Base-by-base conservation (phyloP, 768 basidiomycete species). In the Psilocybe subaeruginosa region DNA sequence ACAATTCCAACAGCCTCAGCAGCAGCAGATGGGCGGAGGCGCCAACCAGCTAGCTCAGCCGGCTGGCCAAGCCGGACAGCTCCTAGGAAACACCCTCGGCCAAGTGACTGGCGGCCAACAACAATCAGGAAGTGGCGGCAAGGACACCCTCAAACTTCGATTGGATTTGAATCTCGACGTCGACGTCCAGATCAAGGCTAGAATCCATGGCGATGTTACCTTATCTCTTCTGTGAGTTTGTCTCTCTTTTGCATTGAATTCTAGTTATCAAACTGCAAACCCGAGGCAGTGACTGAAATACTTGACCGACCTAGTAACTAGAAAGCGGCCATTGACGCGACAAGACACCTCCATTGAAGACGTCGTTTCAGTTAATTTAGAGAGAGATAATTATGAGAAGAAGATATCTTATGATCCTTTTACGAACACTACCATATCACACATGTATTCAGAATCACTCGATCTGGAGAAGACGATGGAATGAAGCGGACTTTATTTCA, bases 141-240 rank as follows among this genome's bases (percentile, higher is more conserved):
- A 71, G 54, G 64, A 62, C 53, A 61, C 64, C 27, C 50, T 66
- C 62, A 73, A 73, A 54, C 59, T 77, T 7, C 59, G 74, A n/a
- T 60, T 75, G 53, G 73, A 75, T 54, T 61, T 77, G 39, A 75
- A 77, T 50, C 54, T 77, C 58, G 72, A 76, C 52, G 73, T 74
- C 47, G 72, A 74, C 27, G 70, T 76, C 37, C 65, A 72, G 53
- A 64, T 77, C 59, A 75, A 73, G 55, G 76, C 75, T 29, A 65
- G 70, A 52, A 66, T 75, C 16, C 71, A 75, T 59, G 75, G 74
- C 31, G 74, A 76, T 53, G 62, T 76, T 7, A 75, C 75, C 0
- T 69, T 75, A 23, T 70, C 73, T 0, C 65, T 76, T 37, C 61
- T 74, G 73, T 69, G 50, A 69, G 68, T 68, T 57, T 41, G 4